Evolutionary conservation across 345 rosid species (phyloP).

Genomic region (Linum lewisii): DNA sequence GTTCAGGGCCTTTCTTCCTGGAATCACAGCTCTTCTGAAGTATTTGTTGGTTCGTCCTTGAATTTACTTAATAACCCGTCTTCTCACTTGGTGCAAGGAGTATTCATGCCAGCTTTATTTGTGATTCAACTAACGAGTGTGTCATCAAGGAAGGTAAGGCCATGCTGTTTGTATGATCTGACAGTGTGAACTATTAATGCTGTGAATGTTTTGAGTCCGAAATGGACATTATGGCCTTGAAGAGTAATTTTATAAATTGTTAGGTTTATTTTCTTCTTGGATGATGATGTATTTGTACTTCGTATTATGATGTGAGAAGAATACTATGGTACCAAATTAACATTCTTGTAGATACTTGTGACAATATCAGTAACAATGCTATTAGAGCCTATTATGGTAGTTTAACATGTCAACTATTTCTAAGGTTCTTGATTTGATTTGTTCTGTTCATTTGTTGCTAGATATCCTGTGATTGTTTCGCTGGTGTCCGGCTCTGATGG

Average conservation of each 20-base stretch:
- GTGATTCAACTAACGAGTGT: not conserved
- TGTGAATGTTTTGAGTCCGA: no score
- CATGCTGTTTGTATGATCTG: not conserved
- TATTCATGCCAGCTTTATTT: not conserved
- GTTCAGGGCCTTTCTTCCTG: no score
- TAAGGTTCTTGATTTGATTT: not conserved
- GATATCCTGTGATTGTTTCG: not conserved
- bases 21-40: not conserved
- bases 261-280: not conserved
- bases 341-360: not conserved
- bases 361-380: not conserved
- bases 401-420: not conserved
- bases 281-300: no score
- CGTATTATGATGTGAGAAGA: no score
- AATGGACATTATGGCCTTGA: not conserved
- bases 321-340: not conserved
- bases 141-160: not conserved
- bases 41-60: not conserved
- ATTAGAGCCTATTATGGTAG: not conserved
- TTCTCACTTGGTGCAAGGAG: not conserved
- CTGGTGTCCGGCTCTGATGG: conserved; percentile 57
- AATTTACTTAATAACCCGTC: not conserved
- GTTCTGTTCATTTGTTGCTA: not conserved
- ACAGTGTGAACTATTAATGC: not conserved
- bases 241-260: no score